Evolutionary conservation across 1,284 basidiomycete species (phyloP), one percentile per base, ranked within the genome.

Genomic region (Dichomitus squalens): DNA sequence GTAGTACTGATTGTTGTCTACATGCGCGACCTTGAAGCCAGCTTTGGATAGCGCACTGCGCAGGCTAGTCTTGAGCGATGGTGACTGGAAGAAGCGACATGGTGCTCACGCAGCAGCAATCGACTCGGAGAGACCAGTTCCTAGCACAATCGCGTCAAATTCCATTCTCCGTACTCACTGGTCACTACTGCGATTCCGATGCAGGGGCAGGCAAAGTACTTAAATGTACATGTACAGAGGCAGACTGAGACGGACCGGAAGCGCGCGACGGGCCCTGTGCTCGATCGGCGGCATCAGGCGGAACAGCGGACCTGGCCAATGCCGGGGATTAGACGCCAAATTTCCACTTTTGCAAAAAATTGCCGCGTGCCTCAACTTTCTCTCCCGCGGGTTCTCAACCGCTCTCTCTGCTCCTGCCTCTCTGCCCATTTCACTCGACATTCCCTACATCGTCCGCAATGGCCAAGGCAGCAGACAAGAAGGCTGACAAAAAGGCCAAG

Each of bases 71-170:
- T 66, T 70, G 70, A 66, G 70, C 68, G 58, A 60, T 52, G 58
- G 53, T 31, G n/a, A 38, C 40, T 50, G 4, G 39, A 51, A 53
- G 48, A 49, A 40, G 55, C 58, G 52, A 36, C 40, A 52, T 18
- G 27, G 53, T 33, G 79, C 92, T 84, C 74, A 96, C 93, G 94
- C 93, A 64, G 95, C 92, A 50, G 84, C 75, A 35, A 97, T 92
- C n/a, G 93, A 93, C 68, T 95, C 87, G 25, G 90, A 81, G 8
- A 97, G 79, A 0, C 93, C 94, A 20, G 95, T 98, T 7, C 95
- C 94, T 49, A 97, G 74, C 16, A 98, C 79, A 41, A 95, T 78
- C 20, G 88, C 87, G 68, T 97, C 93, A 69, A 95, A 96, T 40
- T 76, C 65, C 65, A 72, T 74, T 21, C 29, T 18, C 7, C 21